These are phyloP conservation scores for Leersia perrieri DNA, from an alignment of 176 grass and related monocot species.

Conservation along the genomic window DNA sequence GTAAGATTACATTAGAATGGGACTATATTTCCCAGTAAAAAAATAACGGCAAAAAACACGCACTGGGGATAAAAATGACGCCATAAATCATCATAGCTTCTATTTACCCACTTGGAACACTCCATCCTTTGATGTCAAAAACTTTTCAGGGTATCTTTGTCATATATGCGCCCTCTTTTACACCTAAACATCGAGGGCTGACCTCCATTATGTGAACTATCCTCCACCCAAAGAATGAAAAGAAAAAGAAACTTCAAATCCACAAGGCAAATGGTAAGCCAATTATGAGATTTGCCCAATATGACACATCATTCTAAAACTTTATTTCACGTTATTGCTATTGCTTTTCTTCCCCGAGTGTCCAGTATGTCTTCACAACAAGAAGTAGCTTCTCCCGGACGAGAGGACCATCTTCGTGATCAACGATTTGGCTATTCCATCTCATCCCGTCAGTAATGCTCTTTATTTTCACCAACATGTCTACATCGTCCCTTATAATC, in stretches of 20 bases:
- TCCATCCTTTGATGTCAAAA: conserved; percentile 29
- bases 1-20: neutral
- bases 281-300: conserved; percentile 9
- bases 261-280: conserved; percentile 15
- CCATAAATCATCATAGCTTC: conserved; percentile 31
- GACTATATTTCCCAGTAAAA: neutral
- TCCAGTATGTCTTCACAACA: conserved; percentile 94
- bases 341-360: conserved; percentile 50
- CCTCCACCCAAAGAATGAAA: conserved; percentile 21
- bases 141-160: neutral
- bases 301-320: conserved; percentile 26
- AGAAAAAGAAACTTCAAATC: conserved; percentile 1
- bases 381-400: conserved; percentile 88
- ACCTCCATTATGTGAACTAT: conserved; percentile 27
- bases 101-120: conserved; percentile 19
- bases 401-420: conserved; percentile 89
- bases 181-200: conserved; percentile 12
- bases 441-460: conserved; percentile 73
- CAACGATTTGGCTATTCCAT: conserved; percentile 91
- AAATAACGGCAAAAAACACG: neutral
- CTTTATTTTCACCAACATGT: conserved; percentile 85
- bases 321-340: conserved; percentile 35
- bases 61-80: neutral
- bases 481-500: conserved; percentile 81
- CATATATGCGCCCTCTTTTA: neutral